Percentiles rank a stretch among this genome's conserved stretches.
phyloP scores from a whole-genome alignment of 2,329 filamentous ascomycete genomes.

The Exophiala aquamarina region DNA sequence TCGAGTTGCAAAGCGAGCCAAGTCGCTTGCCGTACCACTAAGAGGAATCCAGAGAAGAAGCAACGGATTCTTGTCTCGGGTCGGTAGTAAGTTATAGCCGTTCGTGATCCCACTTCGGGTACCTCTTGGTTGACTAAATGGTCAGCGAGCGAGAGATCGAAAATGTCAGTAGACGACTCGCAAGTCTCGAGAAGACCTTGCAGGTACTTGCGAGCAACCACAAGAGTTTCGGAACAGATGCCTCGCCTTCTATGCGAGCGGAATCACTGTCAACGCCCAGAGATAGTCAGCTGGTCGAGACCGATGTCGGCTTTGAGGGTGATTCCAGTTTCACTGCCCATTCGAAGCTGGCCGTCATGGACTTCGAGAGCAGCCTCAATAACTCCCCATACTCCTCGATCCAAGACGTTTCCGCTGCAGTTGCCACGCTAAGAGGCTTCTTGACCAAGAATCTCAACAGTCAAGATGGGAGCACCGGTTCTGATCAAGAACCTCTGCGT shows the following conservation, averaged over 20 bases:
- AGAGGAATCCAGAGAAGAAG: conserved; percentile 37
- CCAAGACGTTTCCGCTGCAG: conserved; percentile 12
- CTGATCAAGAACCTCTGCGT: conserved; percentile 3
- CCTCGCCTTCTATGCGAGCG: conserved; percentile 7
- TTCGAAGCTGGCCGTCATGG: conserved; percentile 41
- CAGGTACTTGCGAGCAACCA: conserved; percentile 35
- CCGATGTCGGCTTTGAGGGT: conserved; percentile 45
- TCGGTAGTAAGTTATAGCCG: conserved; percentile 39
- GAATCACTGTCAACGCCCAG: conserved; percentile 20
- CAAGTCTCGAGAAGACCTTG: conserved; percentile 47
- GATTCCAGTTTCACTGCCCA: conserved; percentile 51
- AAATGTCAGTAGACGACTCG: conserved; percentile 50
- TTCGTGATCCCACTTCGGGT: not conserved
- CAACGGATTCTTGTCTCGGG: conserved; percentile 42
- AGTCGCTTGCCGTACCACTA: conserved; percentile 39
- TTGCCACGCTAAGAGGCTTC: conserved; percentile 13
- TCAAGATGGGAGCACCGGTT: not conserved
- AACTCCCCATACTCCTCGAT: conserved; percentile 1
- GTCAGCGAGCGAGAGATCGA: conserved; percentile 52
- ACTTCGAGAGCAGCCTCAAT: conserved; percentile 14
- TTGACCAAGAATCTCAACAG: conserved; percentile 6
- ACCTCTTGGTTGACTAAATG: conserved; percentile 30
- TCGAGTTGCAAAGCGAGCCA: conserved; percentile 41
- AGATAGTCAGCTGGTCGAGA: conserved; percentile 31
- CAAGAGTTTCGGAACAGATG: conserved; percentile 13